Evolutionary conservation across 129 eudicot genomes (phyloP).

Genomic region (Lactuca saligna): DNA sequence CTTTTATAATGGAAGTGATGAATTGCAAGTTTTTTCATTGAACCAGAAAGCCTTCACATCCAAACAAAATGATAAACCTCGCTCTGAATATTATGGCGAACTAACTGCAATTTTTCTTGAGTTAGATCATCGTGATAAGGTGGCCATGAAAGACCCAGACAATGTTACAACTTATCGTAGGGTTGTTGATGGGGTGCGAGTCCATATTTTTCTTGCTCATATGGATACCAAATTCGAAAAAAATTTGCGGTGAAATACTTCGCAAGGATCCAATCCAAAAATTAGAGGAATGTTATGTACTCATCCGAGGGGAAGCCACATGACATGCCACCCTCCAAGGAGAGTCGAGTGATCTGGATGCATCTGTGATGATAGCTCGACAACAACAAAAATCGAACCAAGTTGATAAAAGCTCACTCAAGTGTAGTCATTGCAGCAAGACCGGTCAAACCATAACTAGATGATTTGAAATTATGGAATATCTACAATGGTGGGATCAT

Average conservation of each 20-base stretch:
- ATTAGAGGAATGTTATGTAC: neutral
- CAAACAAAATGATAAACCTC: no score
- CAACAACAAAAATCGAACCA: no score
- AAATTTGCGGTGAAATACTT: no score
- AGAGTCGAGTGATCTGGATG: neutral
- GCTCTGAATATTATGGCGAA: no score
- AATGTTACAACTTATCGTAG: neutral
- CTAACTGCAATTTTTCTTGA: no score
- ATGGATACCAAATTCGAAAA: constrained; percentile 6
- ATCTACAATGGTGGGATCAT: neutral
- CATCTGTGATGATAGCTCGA: neutral
- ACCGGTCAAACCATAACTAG: no score
- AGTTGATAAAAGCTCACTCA: neutral
- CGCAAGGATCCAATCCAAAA: neutral
- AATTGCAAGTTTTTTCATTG: constrained; percentile 7
- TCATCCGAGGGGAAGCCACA: neutral
- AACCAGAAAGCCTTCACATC: neutral
- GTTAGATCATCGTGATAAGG: neutral
- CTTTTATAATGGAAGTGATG: constrained; percentile 1
- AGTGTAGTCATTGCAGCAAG: no score
- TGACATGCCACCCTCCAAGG: no score
- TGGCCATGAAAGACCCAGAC: constrained; percentile 3
- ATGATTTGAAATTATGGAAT: no score
- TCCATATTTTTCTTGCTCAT: constrained; percentile 19
- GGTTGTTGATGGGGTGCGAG: neutral